Percentiles rank a stretch among this genome's conserved stretches.
Conservation (phyloP, 2,329 filamentous ascomycete species). For the Hypoxylon sp. region DNA sequence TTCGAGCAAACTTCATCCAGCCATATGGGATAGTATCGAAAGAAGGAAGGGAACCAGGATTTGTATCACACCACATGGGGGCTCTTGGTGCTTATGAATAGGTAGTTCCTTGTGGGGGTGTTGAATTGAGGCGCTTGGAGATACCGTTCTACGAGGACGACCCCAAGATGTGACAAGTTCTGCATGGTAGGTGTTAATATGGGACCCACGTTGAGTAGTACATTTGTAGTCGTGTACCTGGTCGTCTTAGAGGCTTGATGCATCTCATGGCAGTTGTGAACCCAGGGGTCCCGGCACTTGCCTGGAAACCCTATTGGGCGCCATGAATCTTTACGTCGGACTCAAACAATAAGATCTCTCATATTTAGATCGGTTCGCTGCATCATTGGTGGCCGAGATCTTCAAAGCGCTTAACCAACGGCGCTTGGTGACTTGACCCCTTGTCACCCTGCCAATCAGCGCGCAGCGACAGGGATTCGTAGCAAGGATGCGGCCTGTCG, state of each 20-base stretch:
- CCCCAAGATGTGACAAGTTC: conserved; percentile 47
- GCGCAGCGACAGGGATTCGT: conserved; percentile 37
- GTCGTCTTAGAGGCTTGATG: conserved; percentile 38
- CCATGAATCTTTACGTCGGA: conserved; percentile 38
- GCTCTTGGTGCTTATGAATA: conserved; percentile 44
- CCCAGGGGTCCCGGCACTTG: conserved; percentile 35
- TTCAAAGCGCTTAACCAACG: conserved; percentile 49
- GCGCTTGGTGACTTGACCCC: conserved; percentile 41
- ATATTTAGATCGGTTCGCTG: conserved; percentile 42
- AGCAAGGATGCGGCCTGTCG: conserved; percentile 37
- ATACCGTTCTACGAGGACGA: conserved; percentile 26
- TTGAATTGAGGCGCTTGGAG: conserved; percentile 34
- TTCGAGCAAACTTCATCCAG: conserved; percentile 42
- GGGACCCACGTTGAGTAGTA: conserved; percentile 31
- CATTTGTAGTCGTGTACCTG: conserved; percentile 34
- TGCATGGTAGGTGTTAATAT: conserved; percentile 41
- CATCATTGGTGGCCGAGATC: conserved; percentile 45
- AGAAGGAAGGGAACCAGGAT: conserved; percentile 40
- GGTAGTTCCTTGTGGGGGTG: conserved; percentile 26
- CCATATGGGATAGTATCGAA: conserved; percentile 31
- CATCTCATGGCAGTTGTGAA: conserved; percentile 44
- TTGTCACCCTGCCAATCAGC: conserved; percentile 42
- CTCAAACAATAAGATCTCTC: conserved; percentile 44
- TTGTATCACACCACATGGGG: conserved; percentile 44
- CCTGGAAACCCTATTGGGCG: conserved; percentile 42